Conservation (phyloP, 106 monocot species). For the Phalaenopsis equestris region DNA sequence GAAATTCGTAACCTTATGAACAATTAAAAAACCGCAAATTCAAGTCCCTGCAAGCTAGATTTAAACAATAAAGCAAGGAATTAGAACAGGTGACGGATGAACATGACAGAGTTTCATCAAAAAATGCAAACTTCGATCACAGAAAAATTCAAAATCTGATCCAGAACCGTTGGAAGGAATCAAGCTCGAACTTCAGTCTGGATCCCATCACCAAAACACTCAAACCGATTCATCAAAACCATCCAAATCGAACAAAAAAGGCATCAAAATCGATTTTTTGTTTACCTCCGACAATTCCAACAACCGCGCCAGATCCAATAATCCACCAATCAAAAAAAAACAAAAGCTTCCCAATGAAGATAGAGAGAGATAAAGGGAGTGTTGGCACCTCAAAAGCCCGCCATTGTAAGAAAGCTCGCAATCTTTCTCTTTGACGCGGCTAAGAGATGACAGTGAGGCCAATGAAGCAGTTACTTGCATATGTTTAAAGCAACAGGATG, state of each 20-base stretch:
- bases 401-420: conserved; percentile 5
- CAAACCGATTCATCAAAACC: background rate
- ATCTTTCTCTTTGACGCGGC: background rate
- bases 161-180: background rate
- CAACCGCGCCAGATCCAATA: background rate
- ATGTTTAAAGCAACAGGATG: background rate
- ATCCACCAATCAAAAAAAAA: background rate
- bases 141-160: background rate
- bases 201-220: background rate
- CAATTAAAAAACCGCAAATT: background rate
- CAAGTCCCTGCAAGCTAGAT: background rate
- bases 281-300: background rate
- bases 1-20: background rate
- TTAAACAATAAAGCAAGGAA: background rate
- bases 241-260: background rate
- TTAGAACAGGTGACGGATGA: background rate
- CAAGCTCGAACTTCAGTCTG: background rate
- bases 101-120: background rate
- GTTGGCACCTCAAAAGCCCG: conserved; percentile 5
- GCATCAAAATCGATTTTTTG: background rate
- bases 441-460: background rate
- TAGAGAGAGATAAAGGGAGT: background rate
- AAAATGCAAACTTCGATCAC: background rate
- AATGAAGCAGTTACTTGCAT: background rate
- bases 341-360: background rate